Percentiles rank a stretch among this genome's conserved stretches.
phyloP scores from a whole-genome alignment of 2,329 filamentous ascomycete genomes.

The Colletotrichum musicola region DNA sequence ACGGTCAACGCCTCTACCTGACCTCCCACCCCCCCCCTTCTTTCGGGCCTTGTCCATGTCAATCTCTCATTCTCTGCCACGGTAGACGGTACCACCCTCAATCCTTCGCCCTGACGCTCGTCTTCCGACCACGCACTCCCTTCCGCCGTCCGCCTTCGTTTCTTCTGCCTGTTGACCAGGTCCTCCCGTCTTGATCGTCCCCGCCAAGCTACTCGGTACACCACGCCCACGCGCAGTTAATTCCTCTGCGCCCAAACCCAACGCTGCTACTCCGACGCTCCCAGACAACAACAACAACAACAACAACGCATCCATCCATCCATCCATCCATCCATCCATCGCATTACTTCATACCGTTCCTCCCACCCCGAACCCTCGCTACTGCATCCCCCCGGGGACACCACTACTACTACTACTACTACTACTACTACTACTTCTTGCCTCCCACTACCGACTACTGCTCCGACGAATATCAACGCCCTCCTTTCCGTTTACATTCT shows the following conservation, averaged over 20 bases:
- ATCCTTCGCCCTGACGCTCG: constrained; percentile 2
- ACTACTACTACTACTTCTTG: constrained; percentile 5
- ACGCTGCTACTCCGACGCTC: constrained; percentile 12
- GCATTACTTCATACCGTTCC: constrained; percentile 32
- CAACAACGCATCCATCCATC: no score
- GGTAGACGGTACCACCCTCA: not conserved
- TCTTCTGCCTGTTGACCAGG: constrained; percentile 39
- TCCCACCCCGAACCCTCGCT: not conserved
- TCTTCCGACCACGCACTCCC: constrained; percentile 5
- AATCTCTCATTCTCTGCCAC: not conserved
- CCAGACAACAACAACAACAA: constrained; percentile 18
- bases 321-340: no score
- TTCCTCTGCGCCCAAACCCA: constrained; percentile 3
- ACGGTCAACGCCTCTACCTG: constrained; percentile 10
- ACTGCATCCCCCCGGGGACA: not conserved
- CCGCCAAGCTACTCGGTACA: constrained; percentile 21
- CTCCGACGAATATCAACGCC: constrained; percentile 19
- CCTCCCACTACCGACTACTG: constrained; percentile 13
- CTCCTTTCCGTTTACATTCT: constrained; percentile 4
- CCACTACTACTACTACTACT: constrained; percentile 2
- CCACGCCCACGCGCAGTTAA: not conserved
- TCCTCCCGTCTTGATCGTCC: constrained; percentile 26
- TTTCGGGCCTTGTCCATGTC: constrained; percentile 30
- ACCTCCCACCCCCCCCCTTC: constrained; percentile 9
- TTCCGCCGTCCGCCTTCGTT: constrained; percentile 25